Conservation (phyloP, 495 filamentous ascomycete genomes). For the Aspergillus nanangensis region DNA sequence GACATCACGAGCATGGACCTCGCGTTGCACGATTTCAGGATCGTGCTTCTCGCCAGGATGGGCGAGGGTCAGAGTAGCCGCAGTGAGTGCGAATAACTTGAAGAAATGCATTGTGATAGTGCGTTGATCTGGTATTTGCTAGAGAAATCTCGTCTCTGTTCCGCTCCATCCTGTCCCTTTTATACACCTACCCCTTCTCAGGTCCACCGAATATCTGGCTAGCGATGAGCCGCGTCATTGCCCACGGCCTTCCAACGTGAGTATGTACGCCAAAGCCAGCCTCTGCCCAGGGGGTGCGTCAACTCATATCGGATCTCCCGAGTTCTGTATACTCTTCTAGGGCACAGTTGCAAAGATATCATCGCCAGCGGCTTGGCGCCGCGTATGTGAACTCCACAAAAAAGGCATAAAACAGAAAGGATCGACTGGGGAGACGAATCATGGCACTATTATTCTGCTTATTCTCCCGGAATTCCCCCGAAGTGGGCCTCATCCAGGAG, state of each 20-base stretch:
- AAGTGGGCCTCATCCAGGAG: neutral
- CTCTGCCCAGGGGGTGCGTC: too few species aligned
- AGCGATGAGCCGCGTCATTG: too few species aligned
- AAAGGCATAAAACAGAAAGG: neutral
- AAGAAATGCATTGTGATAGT: constrained; percentile 15
- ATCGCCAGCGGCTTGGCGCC: constrained; percentile 18
- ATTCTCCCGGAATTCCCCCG: neutral
- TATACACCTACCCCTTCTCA: neutral
- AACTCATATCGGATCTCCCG: too few species aligned
- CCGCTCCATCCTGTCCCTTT: neutral
- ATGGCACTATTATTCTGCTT: neutral
- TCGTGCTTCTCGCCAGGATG: constrained; percentile 38
- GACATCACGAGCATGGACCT: constrained; percentile 25
- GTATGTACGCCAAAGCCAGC: too few species aligned
- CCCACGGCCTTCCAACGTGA: too few species aligned
- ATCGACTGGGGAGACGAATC: neutral
- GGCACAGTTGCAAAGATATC: too few species aligned
- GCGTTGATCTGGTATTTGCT: neutral
- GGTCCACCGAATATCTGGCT: too few species aligned
- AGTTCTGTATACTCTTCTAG: too few species aligned
- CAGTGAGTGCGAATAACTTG: constrained; percentile 23
- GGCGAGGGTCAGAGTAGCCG: constrained; percentile 23
- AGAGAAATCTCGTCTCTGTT: neutral
- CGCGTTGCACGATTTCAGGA: constrained; percentile 25
- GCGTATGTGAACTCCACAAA: constrained; percentile 11